These are phyloP conservation scores for Talaromyces amestolkiae DNA, from an alignment of 2,329 filamentous ascomycete genomes.

Conservation along the genomic window DNA sequence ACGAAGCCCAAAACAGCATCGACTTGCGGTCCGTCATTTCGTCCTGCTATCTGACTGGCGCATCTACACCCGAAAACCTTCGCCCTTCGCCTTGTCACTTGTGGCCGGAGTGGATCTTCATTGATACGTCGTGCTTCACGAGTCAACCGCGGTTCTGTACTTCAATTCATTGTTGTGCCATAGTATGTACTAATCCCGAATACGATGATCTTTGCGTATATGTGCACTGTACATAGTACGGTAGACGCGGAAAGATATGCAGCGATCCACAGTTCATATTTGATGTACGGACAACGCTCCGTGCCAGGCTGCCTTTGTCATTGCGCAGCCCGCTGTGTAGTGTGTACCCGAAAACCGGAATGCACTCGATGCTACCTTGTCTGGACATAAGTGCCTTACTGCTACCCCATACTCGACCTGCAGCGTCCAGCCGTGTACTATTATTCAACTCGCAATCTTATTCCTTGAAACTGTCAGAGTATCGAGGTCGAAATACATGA, in stretches of 20 bases:
- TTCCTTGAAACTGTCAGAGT: background rate
- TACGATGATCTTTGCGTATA: background rate
- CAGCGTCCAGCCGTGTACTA: background rate
- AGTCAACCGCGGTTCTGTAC: background rate
- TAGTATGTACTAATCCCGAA: background rate
- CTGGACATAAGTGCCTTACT: background rate
- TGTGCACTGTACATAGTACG: no score
- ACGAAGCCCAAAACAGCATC: background rate
- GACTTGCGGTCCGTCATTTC: background rate
- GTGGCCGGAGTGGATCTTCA: background rate
- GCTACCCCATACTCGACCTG: background rate
- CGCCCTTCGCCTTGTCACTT: background rate
- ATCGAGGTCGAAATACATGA: background rate
- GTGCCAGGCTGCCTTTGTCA: background rate
- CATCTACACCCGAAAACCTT: background rate
- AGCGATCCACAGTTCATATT: background rate
- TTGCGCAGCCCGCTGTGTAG: background rate
- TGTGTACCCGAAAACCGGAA: constrained; percentile 4
- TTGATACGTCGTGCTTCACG: background rate
- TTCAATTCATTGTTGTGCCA: background rate
- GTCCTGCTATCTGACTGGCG: background rate
- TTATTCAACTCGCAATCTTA: background rate
- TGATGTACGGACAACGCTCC: background rate
- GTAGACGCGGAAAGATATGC: background rate
- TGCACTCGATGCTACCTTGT: constrained; percentile 1